Percentiles rank a stretch among this genome's conserved stretches.
phyloP scores from a whole-genome alignment of 2,329 filamentous ascomycete species.

The Trichoderma sp. region DNA sequence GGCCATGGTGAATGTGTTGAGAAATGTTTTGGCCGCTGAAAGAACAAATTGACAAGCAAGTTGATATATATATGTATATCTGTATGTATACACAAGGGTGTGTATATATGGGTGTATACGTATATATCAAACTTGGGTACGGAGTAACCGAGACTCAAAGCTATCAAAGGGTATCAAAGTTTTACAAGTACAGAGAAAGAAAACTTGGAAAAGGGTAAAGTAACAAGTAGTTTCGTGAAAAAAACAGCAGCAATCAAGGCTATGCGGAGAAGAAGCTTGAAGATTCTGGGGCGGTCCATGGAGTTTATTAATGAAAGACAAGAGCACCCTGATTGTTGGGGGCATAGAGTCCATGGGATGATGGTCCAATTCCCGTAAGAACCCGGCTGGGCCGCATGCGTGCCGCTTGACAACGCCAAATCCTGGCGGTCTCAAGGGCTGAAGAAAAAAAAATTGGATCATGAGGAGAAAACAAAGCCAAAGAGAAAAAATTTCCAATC shows the following conservation, averaged over 20 bases:
- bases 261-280: background rate
- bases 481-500: background rate
- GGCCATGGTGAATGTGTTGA: conserved; percentile 29
- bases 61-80: background rate
- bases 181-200: background rate
- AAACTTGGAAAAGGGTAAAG: background rate
- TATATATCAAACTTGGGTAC: background rate
- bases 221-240: background rate
- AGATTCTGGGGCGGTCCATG: background rate
- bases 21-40: background rate
- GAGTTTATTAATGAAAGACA: background rate
- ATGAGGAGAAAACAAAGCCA: background rate
- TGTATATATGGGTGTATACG: background rate
- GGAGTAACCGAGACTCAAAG: background rate
- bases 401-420: background rate
- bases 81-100: background rate
- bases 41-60: background rate
- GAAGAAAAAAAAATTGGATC: background rate
- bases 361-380: background rate
- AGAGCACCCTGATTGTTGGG: background rate
- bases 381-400: conserved; percentile 4
- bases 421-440: background rate
- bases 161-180: background rate
- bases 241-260: background rate
- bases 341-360: background rate